Base-by-base conservation (phyloP, 1,139 yeast genomes). In the Hyphopichia pseudoburtonii region DNA sequence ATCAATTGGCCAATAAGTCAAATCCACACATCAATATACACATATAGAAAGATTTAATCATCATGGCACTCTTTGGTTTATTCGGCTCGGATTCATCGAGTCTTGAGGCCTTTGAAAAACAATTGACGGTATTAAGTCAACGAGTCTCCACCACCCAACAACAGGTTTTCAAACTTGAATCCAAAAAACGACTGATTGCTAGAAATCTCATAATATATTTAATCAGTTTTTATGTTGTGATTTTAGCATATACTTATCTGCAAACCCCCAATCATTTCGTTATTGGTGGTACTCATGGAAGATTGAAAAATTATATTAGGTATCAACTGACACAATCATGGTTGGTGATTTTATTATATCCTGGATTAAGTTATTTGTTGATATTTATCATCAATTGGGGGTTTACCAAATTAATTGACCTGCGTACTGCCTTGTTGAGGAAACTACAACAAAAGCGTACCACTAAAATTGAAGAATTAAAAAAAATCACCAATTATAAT, bases 401-500 rank as follows among this genome's bases (percentile, higher is more conserved):
- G 4, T 66, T 64, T 41, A 42, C 43, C n/a, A 43, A 56, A 33
- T 46, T 66, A 36, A 53, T 65, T 19, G 47, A 44, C 8, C 48
- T 51, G 17, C 41, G 62, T 47, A 45, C 51, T 43, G 42, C 37
- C 12, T 29, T 46, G 11, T 48, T 54, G 17, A 45, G 47, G 43
- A 40, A 28, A 7, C 62, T 83, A 43, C 69, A 71, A 45, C 64
- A 67, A 28, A 64, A 71, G 39, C 95, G 86, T 45, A 66, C 70
- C 41, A 68, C 66, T 22, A 83, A 84, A 58, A 73, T 90, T 34
- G 83, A 80, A 15, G 89, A 85, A 41, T 69, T 90, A 60, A 90
- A 90, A 60, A 78, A 80, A 42, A 72, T 78, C 49, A 86, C 96
- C 17, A 86, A 86, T 50, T 92, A 81, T 59, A 78, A 84, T 50